Percentiles rank a stretch among this genome's conserved stretches.
These are phyloP conservation scores for Suillus clintonianus DNA, from an alignment of 768 basidiomycete species.

Conservation along the genomic window DNA sequence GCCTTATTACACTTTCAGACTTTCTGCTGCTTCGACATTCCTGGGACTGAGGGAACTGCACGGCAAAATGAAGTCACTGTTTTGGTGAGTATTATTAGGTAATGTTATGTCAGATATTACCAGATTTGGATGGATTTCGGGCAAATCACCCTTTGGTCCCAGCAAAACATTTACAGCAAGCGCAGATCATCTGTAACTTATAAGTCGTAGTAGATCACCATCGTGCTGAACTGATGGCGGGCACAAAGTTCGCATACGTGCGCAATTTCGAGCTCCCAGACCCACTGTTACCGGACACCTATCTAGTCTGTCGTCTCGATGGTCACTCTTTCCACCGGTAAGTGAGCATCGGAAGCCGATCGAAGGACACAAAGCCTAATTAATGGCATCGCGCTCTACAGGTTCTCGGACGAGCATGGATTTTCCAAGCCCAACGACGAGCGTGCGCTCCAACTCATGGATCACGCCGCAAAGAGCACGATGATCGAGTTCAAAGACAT, in stretches of 20 bases:
- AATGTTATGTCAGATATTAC: not conserved
- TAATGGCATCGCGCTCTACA: conserved; percentile 28
- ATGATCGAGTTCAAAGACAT: conserved; percentile 87
- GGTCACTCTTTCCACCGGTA: conserved; percentile 94
- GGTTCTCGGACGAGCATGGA: conserved; percentile 81
- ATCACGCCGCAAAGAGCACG: conserved; percentile 77
- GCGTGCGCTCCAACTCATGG: conserved; percentile 88
- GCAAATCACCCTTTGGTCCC: not conserved
- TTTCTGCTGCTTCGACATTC: too few relatives aligned
- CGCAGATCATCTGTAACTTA: not conserved
- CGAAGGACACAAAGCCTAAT: not conserved
- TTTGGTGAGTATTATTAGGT: too few relatives aligned
- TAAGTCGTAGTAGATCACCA: not conserved
- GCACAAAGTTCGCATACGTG: conserved; percentile 91
- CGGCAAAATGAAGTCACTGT: too few relatives aligned
- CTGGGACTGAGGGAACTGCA: too few relatives aligned
- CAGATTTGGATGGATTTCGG: not conserved
- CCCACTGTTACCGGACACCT: conserved; percentile 78
- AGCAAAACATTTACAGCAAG: not conserved
- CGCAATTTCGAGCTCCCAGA: conserved; percentile 89
- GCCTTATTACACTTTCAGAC: too few relatives aligned
- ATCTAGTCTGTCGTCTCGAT: conserved; percentile 84
- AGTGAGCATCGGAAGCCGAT: conserved; percentile 16
- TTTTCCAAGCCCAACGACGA: conserved; percentile 93
- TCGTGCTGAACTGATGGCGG: conserved; percentile 65